phyloP scores from a whole-genome alignment of 2,329 filamentous ascomycete genomes.

The Fusarium torreyae region DNA sequence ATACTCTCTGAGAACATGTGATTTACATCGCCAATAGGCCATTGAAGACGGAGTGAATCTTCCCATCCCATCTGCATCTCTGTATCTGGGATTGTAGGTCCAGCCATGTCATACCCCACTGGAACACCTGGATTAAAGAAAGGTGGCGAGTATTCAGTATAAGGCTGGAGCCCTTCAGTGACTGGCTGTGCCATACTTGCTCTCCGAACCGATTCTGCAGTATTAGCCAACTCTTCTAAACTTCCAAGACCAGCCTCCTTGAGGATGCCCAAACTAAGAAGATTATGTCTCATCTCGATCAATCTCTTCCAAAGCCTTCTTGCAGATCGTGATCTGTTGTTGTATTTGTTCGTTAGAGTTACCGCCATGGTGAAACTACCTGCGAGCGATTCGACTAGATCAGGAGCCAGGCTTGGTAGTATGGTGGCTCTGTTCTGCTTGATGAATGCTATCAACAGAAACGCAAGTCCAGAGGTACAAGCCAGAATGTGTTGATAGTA shows the following conservation, averaged over 20 bases:
- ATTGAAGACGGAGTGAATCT: conserved; percentile 31
- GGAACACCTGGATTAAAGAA: conserved; percentile 7
- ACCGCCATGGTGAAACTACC: conserved; percentile 37
- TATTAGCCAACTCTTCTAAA: conserved; percentile 17
- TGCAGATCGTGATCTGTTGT: conserved; percentile 15
- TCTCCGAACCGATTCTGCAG: conserved; percentile 22
- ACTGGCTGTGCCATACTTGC: conserved; percentile 15
- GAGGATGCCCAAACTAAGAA: conserved; percentile 22
- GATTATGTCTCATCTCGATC: conserved; percentile 26
- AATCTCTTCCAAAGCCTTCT: conserved; percentile 27
- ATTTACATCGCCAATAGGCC: conserved; percentile 36
- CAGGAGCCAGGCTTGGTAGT: conserved; percentile 15
- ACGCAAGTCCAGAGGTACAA: conserved; percentile 28
- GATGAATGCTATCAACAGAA: conserved; percentile 33
- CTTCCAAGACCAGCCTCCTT: conserved; percentile 12
- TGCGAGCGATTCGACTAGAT: conserved; percentile 22
- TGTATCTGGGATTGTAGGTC: conserved; percentile 19
- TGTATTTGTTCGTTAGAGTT: conserved; percentile 26
- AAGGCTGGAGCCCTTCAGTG: not conserved
- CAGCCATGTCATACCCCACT: not conserved
- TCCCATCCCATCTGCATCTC: conserved; percentile 37
- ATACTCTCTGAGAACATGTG: conserved; percentile 39
- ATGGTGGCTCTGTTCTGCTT: conserved; percentile 32
- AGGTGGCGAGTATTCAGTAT: conserved; percentile 23
- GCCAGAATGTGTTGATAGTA: conserved; percentile 33